Evolutionary conservation across 106 monocot genomes (phyloP).

Genomic region (Phalaenopsis equestris): DNA sequence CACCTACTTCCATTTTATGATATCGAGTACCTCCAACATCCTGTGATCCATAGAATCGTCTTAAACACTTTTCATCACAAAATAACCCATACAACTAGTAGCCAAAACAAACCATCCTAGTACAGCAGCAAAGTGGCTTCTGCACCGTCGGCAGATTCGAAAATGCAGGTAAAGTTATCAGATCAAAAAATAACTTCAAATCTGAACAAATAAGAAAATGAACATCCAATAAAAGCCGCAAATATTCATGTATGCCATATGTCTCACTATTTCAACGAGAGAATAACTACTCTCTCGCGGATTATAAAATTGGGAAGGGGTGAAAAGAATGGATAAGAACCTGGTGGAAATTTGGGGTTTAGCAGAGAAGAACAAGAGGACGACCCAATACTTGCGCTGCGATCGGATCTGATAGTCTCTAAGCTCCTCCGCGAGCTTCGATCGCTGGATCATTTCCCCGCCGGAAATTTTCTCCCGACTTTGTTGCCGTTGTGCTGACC

Average conservation of each 20-base stretch:
- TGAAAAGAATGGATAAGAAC: background rate
- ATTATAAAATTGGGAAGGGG: background rate
- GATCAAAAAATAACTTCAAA: background rate
- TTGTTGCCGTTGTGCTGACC: background rate
- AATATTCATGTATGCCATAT: background rate
- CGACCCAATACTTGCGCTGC: slow-evolving; percentile 39
- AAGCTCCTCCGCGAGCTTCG: slow-evolving; percentile 72
- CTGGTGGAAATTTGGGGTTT: slow-evolving; percentile 8
- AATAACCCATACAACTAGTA: background rate
- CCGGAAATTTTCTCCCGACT: background rate
- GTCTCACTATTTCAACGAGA: background rate
- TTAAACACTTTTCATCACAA: background rate
- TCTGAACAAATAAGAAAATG: background rate
- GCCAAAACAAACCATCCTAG: background rate
- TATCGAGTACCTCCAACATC: too few species aligned
- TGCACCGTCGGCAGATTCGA: background rate
- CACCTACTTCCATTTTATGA: background rate
- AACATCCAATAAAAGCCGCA: background rate
- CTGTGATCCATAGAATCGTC: background rate
- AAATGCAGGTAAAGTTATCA: background rate
- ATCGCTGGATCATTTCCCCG: slow-evolving; percentile 61
- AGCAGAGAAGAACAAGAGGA: slow-evolving; percentile 1
- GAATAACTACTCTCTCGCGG: background rate
- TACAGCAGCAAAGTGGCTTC: background rate
- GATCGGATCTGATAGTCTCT: slow-evolving; percentile 80